Percentiles rank a stretch among this genome's conserved stretches.
Conservation (phyloP, 108 stramenopile genomes). For the Nannochloropsis oceanica region DNA sequence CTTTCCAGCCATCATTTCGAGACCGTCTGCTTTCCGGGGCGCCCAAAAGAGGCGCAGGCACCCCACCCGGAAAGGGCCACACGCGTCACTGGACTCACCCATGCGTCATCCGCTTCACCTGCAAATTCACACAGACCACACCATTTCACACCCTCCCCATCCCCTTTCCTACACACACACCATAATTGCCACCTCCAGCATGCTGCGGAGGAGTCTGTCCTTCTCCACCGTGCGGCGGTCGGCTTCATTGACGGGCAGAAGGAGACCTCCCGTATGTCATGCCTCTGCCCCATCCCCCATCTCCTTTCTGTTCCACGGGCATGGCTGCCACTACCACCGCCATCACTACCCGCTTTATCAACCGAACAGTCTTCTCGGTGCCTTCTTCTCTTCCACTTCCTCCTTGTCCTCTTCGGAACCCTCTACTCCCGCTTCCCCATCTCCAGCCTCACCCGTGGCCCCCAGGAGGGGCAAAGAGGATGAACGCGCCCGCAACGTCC, state of each 20-base stretch:
- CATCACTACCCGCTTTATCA: background rate
- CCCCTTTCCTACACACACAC: background rate
- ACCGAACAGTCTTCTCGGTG: background rate
- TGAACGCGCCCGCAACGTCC: background rate
- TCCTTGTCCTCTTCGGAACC: background rate
- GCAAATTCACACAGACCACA: too few species aligned
- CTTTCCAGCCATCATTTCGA: too few species aligned
- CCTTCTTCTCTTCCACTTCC: background rate
- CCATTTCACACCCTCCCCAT: background rate
- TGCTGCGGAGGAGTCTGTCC: background rate
- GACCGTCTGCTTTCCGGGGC: too few species aligned
- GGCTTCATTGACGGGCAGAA: background rate
- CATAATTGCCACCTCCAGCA: background rate
- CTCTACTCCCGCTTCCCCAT: background rate
- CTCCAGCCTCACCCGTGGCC: background rate
- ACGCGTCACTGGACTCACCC: too few species aligned
- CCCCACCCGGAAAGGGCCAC: too few species aligned
- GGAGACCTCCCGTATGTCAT: background rate
- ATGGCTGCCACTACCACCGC: background rate
- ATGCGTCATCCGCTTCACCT: too few species aligned
- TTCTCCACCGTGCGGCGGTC: background rate
- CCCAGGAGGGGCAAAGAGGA: background rate
- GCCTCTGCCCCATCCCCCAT: background rate
- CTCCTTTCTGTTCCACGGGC: background rate
- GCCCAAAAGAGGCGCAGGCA: too few species aligned